Evolutionary conservation across 306 rosid genomes (phyloP).

Genomic region (Cajanus cajan): DNA sequence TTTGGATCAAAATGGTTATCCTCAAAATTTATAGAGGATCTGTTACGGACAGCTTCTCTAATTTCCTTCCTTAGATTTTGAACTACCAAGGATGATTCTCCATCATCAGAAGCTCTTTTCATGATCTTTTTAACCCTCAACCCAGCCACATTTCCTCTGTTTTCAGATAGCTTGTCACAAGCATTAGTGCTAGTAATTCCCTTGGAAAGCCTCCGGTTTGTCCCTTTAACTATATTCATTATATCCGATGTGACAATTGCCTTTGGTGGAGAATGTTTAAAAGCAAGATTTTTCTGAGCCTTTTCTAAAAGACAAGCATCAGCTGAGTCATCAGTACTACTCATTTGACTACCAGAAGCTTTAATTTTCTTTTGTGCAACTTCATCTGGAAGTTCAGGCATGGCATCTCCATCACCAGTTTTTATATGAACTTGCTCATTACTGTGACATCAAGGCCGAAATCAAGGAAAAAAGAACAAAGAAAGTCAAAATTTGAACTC

Average conservation of each 20-base stretch:
- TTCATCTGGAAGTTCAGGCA: conserved; percentile 45
- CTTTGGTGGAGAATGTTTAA: conserved; percentile 39
- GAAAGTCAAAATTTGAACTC: conserved; percentile 25
- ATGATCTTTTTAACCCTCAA: conserved; percentile 94
- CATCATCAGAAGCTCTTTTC: conserved; percentile 76
- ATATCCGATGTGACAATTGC: conserved; percentile 47
- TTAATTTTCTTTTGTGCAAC: conserved; percentile 47
- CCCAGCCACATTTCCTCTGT: conserved; percentile 58
- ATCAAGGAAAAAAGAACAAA: neutral
- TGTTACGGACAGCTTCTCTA: conserved; percentile 81
- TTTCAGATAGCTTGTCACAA: conserved; percentile 43
- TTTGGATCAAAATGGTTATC: conserved; percentile 77
- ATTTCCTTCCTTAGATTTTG: conserved; percentile 82
- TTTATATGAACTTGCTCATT: conserved; percentile 43
- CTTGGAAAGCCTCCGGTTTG: conserved; percentile 53
- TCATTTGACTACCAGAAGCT: conserved; percentile 45
- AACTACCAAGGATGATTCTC: conserved; percentile 73
- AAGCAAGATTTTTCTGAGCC: conserved; percentile 32
- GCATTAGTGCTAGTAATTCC: conserved; percentile 37
- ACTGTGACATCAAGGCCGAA: conserved; percentile 40
- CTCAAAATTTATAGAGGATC: conserved; percentile 65
- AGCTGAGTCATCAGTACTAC: conserved; percentile 25
- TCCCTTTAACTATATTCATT: conserved; percentile 75
- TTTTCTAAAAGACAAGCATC: conserved; percentile 41
- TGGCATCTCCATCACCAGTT: conserved; percentile 49